Percentiles rank a stretch among this genome's conserved stretches.
phyloP scores from a whole-genome alignment of 129 eudicot genomes.

The Mikania micrantha region DNA sequence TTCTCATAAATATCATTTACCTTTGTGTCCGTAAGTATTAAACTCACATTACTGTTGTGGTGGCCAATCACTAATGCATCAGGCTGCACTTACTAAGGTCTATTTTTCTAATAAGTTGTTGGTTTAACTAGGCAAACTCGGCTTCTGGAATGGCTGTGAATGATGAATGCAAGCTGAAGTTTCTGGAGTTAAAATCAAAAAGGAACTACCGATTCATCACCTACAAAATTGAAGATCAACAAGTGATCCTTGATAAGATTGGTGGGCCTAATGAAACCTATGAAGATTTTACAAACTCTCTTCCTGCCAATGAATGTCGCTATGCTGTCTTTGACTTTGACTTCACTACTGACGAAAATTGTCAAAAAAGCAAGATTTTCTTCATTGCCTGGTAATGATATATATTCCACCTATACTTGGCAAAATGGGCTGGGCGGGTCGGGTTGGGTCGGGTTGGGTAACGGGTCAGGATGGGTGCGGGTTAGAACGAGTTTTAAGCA shows the following conservation, averaged over 20 bases:
- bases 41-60: too few species aligned
- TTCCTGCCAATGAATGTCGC: not conserved
- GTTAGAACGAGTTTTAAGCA: too few species aligned
- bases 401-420: too few species aligned
- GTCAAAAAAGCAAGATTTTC: slow-evolving; percentile 5
- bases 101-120: not conserved
- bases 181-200: slow-evolving; percentile 2
- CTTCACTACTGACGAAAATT: slow-evolving; percentile 1
- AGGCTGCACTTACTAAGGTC: not conserved
- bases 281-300: not conserved
- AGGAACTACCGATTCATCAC: slow-evolving; percentile 1
- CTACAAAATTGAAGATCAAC: not conserved
- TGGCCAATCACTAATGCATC: too few species aligned
- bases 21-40: too few species aligned
- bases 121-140: not conserved
- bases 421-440: too few species aligned
- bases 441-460: too few species aligned
- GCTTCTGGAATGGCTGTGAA: slow-evolving; percentile 8
- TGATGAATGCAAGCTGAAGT: slow-evolving; percentile 11
- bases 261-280: slow-evolving; percentile 1
- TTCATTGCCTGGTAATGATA: slow-evolving; percentile 9
- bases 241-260: not conserved
- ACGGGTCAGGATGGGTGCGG: too few species aligned
- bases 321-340: slow-evolving; percentile 1
- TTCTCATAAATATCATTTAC: too few species aligned